A percentile compares a stretch with the other conserved stretches of the same genome.
Conservation (phyloP, 179 eudicot species). For the Corrigiola litoralis region DNA sequence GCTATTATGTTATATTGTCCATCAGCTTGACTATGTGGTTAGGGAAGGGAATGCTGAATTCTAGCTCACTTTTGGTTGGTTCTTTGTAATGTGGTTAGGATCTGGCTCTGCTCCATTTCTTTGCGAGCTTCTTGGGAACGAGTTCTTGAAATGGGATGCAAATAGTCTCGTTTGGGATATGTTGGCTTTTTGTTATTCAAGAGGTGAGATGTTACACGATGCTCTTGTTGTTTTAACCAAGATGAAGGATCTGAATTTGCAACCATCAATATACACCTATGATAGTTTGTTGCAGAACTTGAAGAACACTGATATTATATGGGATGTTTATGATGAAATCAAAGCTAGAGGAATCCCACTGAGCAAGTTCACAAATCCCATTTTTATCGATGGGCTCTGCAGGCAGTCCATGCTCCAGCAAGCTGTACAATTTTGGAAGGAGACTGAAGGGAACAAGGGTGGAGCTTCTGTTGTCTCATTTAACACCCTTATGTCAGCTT, state of each 20-base stretch:
- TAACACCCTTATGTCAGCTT: slow-evolving; percentile 63
- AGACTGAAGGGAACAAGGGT: slow-evolving; percentile 29
- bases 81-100: slow-evolving; percentile 50
- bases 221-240: slow-evolving; percentile 61
- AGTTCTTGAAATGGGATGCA: slow-evolving; percentile 50
- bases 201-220: slow-evolving; percentile 58
- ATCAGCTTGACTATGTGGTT: not conserved
- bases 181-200: slow-evolving; percentile 70
- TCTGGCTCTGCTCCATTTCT: slow-evolving; percentile 52
- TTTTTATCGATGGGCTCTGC: slow-evolving; percentile 69
- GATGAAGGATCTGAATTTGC: slow-evolving; percentile 65
- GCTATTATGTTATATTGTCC: not conserved
- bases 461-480: slow-evolving; percentile 40
- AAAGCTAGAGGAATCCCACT: slow-evolving; percentile 37
- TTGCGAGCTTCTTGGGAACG: slow-evolving; percentile 50
- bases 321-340: slow-evolving; percentile 56
- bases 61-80: slow-evolving; percentile 13
- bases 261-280: slow-evolving; percentile 63
- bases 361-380: slow-evolving; percentile 56
- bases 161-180: slow-evolving; percentile 67
- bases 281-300: slow-evolving; percentile 68
- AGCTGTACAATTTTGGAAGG: slow-evolving; percentile 50
- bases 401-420: slow-evolving; percentile 59
- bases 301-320: slow-evolving; percentile 45
- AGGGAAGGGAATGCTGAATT: not conserved